Evolutionary conservation across 2,329 filamentous ascomycete genomes (phyloP).

Genomic region (Fusarium paranaense): DNA sequence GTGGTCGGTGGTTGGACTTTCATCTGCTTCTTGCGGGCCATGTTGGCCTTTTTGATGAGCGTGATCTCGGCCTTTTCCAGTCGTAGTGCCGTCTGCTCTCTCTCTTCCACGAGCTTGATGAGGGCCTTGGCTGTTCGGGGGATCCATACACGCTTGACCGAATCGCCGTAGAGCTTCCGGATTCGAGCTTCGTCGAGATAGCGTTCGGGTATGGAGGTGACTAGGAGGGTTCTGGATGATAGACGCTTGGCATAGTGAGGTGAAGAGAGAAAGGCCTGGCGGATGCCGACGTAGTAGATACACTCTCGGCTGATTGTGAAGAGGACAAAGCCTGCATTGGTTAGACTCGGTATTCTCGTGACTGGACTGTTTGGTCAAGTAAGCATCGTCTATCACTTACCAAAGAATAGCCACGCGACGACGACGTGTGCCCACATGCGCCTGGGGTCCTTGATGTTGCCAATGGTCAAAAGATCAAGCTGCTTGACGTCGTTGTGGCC

Average conservation of each 20-base stretch:
- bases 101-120: conserved; percentile 82
- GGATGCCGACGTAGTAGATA: conserved; percentile 91
- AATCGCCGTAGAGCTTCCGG: conserved; percentile 82
- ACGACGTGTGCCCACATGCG: conserved; percentile 86
- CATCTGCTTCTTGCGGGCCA: conserved; percentile 70
- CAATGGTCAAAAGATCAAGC: conserved; percentile 82
- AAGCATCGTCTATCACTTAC: conserved; percentile 29
- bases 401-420: conserved; percentile 81
- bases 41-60: conserved; percentile 83
- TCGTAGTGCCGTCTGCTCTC: conserved; percentile 82
- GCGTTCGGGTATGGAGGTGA: conserved; percentile 82
- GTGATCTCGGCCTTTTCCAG: conserved; percentile 90
- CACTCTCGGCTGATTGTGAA: conserved; percentile 88
- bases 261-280: conserved; percentile 91
- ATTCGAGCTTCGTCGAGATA: conserved; percentile 84
- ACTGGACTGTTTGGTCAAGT: neutral
- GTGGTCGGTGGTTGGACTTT: conserved; percentile 2
- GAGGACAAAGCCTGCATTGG: conserved; percentile 78
- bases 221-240: conserved; percentile 90
- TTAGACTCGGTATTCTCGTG: conserved; percentile 11
- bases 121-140: conserved; percentile 81
- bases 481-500: conserved; percentile 74
- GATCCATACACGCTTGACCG: conserved; percentile 88
- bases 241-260: conserved; percentile 86
- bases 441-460: conserved; percentile 72